Percentiles rank a stretch among this genome's conserved stretches.
Evolutionary conservation across 2,329 filamentous ascomycete genomes (phyloP).

Genomic region (Colletotrichum horii): DNA sequence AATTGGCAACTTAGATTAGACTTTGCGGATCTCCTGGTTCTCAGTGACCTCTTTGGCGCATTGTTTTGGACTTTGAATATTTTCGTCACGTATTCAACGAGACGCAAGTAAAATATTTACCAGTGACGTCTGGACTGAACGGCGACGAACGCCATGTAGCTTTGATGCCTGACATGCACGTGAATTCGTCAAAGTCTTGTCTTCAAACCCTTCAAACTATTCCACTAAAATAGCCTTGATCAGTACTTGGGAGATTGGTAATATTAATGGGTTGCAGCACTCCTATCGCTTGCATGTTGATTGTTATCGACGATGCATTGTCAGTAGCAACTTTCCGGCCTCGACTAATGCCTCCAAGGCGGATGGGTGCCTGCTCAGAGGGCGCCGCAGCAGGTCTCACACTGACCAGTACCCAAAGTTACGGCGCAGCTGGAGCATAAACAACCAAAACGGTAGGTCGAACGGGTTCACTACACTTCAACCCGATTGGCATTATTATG

Average conservation of each 20-base stretch:
- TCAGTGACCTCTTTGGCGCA: background rate
- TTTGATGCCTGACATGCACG: background rate
- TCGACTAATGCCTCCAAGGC: background rate
- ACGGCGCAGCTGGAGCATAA: no score
- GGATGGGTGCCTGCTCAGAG: no score
- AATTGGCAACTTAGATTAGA: background rate
- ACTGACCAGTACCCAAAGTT: no score
- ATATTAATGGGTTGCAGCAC: no score
- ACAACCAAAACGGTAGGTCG: background rate
- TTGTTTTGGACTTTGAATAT: background rate
- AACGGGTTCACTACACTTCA: background rate
- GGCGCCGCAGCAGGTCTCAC: no score
- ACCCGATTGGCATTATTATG: background rate
- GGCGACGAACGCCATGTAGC: no score
- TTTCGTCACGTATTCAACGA: background rate
- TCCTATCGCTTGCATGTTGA: background rate
- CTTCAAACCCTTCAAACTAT: background rate
- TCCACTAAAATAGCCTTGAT: background rate
- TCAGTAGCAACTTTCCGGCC: background rate
- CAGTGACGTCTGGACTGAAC: no score
- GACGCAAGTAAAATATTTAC: no score
- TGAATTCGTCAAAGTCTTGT: background rate
- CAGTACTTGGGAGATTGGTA: no score
- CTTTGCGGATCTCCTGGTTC: background rate
- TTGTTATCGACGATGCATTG: background rate